phyloP scores from a whole-genome alignment of 768 basidiomycete genomes.

The Rhodotorula toruloides region DNA sequence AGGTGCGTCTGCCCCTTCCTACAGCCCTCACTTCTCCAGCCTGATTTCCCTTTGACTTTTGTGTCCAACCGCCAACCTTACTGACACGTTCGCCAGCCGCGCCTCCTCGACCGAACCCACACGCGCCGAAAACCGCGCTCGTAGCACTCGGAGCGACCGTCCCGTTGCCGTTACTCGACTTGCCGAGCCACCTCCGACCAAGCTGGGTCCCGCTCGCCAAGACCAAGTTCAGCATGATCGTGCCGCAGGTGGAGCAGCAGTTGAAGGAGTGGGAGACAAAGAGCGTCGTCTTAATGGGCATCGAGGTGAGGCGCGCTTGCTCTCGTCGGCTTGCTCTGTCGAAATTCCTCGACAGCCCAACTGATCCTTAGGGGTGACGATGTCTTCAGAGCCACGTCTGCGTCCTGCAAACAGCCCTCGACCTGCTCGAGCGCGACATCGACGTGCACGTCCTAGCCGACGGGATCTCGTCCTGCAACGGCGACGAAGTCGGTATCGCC shows the following conservation, averaged over 20 bases:
- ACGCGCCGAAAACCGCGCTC: background rate
- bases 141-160: conserved; percentile 66
- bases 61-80: conserved; percentile 1
- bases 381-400: conserved; percentile 73
- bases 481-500: conserved; percentile 71
- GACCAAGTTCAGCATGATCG: conserved; percentile 78
- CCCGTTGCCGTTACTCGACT: conserved; percentile 52
- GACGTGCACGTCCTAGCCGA: conserved; percentile 54
- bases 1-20: conserved; percentile 52
- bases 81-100: conserved; percentile 5
- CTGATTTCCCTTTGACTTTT: conserved; percentile 9
- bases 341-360: background rate
- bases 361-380: too few relatives aligned
- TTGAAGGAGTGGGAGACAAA: conserved; percentile 52
- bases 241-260: conserved; percentile 58
- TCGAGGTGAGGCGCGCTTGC: conserved; percentile 74
- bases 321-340: background rate
- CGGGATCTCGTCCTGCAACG: conserved; percentile 74
- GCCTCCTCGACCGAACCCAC: background rate
- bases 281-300: conserved; percentile 73
- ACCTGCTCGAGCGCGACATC: conserved; percentile 50
- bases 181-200: conserved; percentile 48
- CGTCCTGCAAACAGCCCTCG: conserved; percentile 73
- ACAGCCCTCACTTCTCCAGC: background rate
- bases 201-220: conserved; percentile 59